A percentile compares a stretch with the other conserved stretches of the same genome.
Conservation (phyloP, 148 eudicot genomes). For the Fagopyrum esculentum region DNA sequence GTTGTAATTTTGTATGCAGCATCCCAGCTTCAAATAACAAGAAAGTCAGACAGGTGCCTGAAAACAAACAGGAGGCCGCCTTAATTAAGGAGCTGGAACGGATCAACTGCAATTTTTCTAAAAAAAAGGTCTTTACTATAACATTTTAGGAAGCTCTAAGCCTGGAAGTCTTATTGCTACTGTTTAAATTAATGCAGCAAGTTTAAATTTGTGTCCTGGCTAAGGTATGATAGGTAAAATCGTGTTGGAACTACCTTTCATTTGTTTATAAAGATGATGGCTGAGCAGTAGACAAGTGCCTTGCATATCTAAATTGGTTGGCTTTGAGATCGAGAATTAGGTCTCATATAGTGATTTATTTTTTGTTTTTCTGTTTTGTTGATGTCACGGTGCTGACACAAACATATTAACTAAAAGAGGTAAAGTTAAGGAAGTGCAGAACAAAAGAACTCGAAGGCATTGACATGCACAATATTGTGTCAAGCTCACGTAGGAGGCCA, state of each 20-base stretch:
- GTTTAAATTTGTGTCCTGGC: background rate
- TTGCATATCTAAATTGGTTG: background rate
- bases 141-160: conserved; percentile 4
- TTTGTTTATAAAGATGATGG: background rate
- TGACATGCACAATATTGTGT: conserved; percentile 82
- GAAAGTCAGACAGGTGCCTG: conserved; percentile 83
- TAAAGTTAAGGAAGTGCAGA: conserved; percentile 70
- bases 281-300: background rate
- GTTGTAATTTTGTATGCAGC: conserved; percentile 30
- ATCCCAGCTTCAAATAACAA: conserved; percentile 70
- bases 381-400: background rate
- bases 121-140: conserved; percentile 50
- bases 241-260: background rate
- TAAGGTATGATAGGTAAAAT: background rate
- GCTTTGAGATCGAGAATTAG: background rate
- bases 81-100: conserved; percentile 86
- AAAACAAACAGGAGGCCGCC: conserved; percentile 64
- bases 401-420: conserved; percentile 54
- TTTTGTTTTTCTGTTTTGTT: background rate
- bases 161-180: background rate
- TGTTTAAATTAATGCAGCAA: background rate
- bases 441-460: conserved; percentile 97
- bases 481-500: conserved; percentile 82
- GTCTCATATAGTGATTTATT: background rate
- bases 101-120: conserved; percentile 65